phyloP scores from a whole-genome alignment of 306 rosid species.

The Prunus padus region DNA sequence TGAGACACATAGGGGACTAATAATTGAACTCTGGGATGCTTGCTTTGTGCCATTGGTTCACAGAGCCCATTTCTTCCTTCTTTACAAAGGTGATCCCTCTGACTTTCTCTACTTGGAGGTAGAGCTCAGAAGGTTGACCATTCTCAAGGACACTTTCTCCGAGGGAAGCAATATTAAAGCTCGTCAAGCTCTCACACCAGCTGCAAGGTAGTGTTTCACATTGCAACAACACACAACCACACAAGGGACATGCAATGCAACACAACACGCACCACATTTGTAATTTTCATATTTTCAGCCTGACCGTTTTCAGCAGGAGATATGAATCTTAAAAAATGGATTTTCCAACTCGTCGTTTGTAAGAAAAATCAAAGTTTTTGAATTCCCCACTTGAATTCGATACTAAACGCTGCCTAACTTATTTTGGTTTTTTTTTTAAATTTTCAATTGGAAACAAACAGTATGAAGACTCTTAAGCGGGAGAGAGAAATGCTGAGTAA shows the following conservation, averaged over 20 bases:
- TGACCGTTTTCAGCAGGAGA: background rate
- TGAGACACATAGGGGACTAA: slow-evolving; percentile 58
- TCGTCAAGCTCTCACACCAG: slow-evolving; percentile 40
- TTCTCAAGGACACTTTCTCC: slow-evolving; percentile 53
- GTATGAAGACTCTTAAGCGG: slow-evolving; percentile 51
- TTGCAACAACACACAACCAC: background rate
- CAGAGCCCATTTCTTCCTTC: slow-evolving; percentile 77
- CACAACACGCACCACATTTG: background rate
- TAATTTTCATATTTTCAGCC: background rate
- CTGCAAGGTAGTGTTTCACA: slow-evolving; percentile 55
- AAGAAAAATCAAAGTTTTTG: background rate
- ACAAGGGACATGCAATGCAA: background rate
- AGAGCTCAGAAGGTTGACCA: slow-evolving; percentile 76
- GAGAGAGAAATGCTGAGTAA: slow-evolving; percentile 83
- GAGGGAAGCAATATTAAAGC: slow-evolving; percentile 31
- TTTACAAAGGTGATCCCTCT: slow-evolving; percentile 73
- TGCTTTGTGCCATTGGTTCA: slow-evolving; percentile 77
- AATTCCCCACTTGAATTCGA: no score
- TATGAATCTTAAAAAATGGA: background rate
- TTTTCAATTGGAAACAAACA: slow-evolving; percentile 33
- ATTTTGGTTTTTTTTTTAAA: background rate
- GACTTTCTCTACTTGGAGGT: slow-evolving; percentile 72
- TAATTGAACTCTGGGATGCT: slow-evolving; percentile 73
- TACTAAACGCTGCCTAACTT: background rate
- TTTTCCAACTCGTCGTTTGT: background rate